Percentiles rank a stretch among this genome's conserved stretches.
These are phyloP conservation scores for Pythium apleroticum DNA, from an alignment of 352 stramenopile genomes.

Conservation along the genomic window DNA sequence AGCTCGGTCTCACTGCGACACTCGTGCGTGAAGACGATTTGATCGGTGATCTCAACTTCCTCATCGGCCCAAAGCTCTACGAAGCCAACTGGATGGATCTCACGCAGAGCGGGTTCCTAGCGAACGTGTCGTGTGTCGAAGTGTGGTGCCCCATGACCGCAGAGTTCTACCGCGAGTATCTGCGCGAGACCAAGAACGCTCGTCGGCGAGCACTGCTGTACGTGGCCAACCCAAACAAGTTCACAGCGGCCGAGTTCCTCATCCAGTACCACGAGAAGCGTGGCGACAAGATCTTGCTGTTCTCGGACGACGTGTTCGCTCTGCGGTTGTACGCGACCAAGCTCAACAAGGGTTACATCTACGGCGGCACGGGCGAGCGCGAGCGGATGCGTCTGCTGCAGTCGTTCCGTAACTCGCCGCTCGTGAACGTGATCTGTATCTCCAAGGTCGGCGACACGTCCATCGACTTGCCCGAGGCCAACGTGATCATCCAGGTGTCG, in stretches of 20 bases:
- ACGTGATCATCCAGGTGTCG: conserved; percentile 99
- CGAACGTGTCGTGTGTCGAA: conserved; percentile 98
- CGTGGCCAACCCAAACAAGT: conserved; percentile 99
- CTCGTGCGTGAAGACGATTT: conserved; percentile 99
- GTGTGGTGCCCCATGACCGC: conserved; percentile 99
- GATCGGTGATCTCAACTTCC: conserved; percentile 99
- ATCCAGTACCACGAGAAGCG: conserved; percentile 97
- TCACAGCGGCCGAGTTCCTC: conserved; percentile 94
- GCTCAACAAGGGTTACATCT: conserved; percentile 93
- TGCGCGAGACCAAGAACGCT: conserved; percentile 86
- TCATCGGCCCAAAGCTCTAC: conserved; percentile 97
- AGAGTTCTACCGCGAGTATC: conserved; percentile 95
- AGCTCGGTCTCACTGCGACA: conserved; percentile 98
- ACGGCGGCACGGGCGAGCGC: conserved; percentile 94
- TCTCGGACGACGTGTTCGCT: conserved; percentile 98
- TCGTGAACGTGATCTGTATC: conserved; percentile 91
- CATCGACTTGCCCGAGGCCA: conserved; percentile 99
- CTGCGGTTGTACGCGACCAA: conserved; percentile 94
- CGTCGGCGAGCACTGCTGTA: conserved; percentile 95
- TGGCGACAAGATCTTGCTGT: conserved; percentile 99
- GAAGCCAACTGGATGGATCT: conserved; percentile 99
- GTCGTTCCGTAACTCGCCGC: conserved; percentile 80
- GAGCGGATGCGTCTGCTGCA: conserved; percentile 87
- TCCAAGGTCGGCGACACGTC: conserved; percentile 98
- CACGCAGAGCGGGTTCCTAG: conserved; percentile 95